A percentile compares a stretch with the other conserved stretches of the same genome.
These are phyloP conservation scores for Amphicarpaea edgeworthii DNA, from an alignment of 306 rosid species.

Conservation along the genomic window DNA sequence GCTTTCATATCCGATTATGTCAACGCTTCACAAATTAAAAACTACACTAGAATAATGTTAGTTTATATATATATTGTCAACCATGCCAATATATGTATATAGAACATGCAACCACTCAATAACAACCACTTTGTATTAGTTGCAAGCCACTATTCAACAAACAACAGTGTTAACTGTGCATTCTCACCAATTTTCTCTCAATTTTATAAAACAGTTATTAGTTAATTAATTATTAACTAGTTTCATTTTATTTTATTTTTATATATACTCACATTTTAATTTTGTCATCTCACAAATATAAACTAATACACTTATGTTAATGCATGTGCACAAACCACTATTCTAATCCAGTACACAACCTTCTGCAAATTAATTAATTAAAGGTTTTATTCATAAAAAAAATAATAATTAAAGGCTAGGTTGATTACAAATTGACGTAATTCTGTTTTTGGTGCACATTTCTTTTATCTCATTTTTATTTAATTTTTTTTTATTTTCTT, in stretches of 20 bases:
- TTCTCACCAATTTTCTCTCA: not conserved
- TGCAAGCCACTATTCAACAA: not conserved
- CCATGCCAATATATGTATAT: not conserved
- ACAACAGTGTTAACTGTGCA: not conserved
- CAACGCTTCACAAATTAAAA: conserved; percentile 20
- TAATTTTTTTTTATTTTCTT: no score
- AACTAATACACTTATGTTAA: not conserved
- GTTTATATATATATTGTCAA: not conserved
- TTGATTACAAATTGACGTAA: no score
- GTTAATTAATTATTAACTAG: not conserved
- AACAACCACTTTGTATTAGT: not conserved
- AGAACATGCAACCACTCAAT: not conserved
- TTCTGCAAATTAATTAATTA: no score
- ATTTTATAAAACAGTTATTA: not conserved
- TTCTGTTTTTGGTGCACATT: no score
- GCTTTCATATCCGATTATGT: not conserved
- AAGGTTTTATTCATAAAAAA: no score
- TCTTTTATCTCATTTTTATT: no score
- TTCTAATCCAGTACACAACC: not conserved
- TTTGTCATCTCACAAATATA: not conserved
- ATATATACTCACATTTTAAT: not conserved
- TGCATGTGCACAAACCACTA: not conserved
- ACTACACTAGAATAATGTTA: not conserved
- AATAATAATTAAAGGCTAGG: not conserved
- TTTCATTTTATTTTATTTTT: not conserved